A percentile compares a stretch with the other conserved stretches of the same genome.
These are phyloP conservation scores for Kitagawia praeruptora DNA, from an alignment of 129 eudicot species.

Conservation along the genomic window DNA sequence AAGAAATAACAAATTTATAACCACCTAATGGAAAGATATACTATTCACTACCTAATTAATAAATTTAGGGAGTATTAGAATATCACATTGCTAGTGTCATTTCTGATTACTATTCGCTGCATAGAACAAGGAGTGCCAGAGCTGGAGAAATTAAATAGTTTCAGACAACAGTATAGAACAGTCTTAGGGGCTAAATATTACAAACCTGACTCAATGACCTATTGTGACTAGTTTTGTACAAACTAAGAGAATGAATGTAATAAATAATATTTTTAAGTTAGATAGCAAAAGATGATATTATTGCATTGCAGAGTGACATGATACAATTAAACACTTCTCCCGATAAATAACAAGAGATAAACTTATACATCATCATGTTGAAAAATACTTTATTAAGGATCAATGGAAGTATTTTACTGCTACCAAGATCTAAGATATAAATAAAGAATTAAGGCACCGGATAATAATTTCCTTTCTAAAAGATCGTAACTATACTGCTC, in stretches of 20 bases:
- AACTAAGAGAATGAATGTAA: not conserved
- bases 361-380: not conserved
- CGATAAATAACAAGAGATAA: conserved; percentile 11
- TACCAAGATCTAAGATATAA: not conserved
- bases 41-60: not conserved
- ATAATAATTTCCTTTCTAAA: too few species aligned
- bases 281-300: not conserved
- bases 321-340: conserved; percentile 19
- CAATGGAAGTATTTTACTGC: not conserved
- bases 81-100: too few species aligned
- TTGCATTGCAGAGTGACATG: not conserved
- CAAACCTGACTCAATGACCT: not conserved
- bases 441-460: not conserved
- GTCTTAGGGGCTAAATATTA: not conserved
- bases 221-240: not conserved
- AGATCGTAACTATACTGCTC: too few species aligned
- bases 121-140: not conserved
- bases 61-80: not conserved
- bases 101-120: too few species aligned
- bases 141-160: not conserved
- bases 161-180: not conserved
- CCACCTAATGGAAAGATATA: not conserved
- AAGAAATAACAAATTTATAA: not conserved
- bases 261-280: not conserved
- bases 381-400: not conserved